Conservation (phyloP, 2,329 filamentous ascomycete genomes). For the Sodiomyces alkalinus region DNA sequence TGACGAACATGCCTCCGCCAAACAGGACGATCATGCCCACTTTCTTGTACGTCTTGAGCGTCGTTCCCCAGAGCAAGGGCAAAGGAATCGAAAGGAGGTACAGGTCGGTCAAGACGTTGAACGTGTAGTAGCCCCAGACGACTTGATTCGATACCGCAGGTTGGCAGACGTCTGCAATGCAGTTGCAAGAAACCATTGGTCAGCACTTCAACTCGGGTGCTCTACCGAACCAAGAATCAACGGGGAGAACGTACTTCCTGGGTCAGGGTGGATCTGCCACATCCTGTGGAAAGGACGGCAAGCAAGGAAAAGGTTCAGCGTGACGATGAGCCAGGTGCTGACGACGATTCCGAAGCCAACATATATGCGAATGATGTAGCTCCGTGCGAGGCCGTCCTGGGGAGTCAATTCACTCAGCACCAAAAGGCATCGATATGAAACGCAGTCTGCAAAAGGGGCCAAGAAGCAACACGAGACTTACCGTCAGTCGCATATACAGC, state of each 20-base stretch:
- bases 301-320: constrained; percentile 34
- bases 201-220: too few relatives aligned
- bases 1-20: constrained; percentile 19
- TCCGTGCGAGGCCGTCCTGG: constrained; percentile 12
- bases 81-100: constrained; percentile 9
- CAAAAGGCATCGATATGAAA: neutral
- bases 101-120: constrained; percentile 9
- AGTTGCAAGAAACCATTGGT: constrained; percentile 1
- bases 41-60: constrained; percentile 18
- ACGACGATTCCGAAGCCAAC: constrained; percentile 33
- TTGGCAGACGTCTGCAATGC: constrained; percentile 6
- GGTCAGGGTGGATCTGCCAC: constrained; percentile 45
- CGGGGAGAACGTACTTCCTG: constrained; percentile 27
- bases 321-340: constrained; percentile 30
- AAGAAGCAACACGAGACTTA: too few relatives aligned
- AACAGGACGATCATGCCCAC: constrained; percentile 17
- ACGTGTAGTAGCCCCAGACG: constrained; percentile 7
- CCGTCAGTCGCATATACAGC: constrained; percentile 23
- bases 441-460: neutral
- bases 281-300: constrained; percentile 36
- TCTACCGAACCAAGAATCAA: neutral
- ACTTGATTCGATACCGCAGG: constrained; percentile 8
- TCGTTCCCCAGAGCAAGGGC: constrained; percentile 8
- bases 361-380: constrained; percentile 27
- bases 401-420: too few relatives aligned